These are phyloP conservation scores for Macroventuria anomochaeta DNA, from an alignment of 2,329 filamentous ascomycete genomes.

Conservation along the genomic window DNA sequence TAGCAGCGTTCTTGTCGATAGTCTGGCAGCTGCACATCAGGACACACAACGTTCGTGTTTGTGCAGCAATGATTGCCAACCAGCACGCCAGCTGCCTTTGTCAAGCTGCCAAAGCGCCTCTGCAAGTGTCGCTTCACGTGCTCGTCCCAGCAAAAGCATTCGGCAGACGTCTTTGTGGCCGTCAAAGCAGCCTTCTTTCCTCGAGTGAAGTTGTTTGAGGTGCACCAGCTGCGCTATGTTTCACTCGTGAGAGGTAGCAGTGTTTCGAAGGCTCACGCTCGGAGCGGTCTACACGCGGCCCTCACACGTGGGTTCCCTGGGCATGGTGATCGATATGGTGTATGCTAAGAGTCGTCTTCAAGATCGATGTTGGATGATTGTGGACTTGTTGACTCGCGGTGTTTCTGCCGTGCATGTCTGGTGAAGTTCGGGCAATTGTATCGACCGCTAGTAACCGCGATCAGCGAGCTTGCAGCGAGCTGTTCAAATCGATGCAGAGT, in stretches of 20 bases:
- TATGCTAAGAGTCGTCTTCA: neutral
- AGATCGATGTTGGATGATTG: neutral
- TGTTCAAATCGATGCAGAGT: neutral
- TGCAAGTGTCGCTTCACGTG: slow-evolving; percentile 5
- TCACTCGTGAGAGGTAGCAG: slow-evolving; percentile 4
- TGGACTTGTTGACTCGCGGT: slow-evolving; percentile 1
- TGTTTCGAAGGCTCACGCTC: slow-evolving; percentile 1
- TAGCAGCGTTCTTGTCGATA: neutral
- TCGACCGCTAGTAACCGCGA: slow-evolving; percentile 6
- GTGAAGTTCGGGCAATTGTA: neutral
- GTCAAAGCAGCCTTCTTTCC: neutral
- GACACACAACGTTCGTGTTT: slow-evolving; percentile 10
- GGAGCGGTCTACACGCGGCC: slow-evolving; percentile 1
- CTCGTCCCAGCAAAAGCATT: neutral
- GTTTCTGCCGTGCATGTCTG: neutral
- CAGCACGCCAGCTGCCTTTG: slow-evolving; percentile 14
- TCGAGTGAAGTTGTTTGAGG: neutral
- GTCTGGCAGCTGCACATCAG: slow-evolving; percentile 15
- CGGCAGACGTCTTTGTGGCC: neutral
- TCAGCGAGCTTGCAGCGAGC: slow-evolving; percentile 1
- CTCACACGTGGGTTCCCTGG: neutral
- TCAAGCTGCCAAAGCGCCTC: slow-evolving; percentile 4
- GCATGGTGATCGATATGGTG: neutral
- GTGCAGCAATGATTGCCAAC: slow-evolving; percentile 12
- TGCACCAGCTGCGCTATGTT: slow-evolving; percentile 1